Evolutionary conservation across 2,329 filamentous ascomycete species (phyloP).

Genomic region (Penicillium fuscoglaucum): DNA sequence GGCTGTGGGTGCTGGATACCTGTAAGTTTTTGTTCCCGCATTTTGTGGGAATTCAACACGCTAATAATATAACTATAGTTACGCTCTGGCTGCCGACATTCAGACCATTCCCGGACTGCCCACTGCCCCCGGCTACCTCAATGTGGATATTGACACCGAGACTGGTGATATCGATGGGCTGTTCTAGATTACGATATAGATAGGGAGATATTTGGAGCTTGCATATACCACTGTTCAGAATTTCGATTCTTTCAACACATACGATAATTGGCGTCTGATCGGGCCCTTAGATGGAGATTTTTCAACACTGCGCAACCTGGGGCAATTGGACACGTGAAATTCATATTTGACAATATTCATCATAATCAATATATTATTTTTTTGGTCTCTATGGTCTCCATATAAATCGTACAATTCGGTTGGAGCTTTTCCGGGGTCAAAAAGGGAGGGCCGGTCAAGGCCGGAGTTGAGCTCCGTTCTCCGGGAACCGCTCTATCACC

Average conservation of each 20-base stretch:
- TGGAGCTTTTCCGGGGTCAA: constrained; percentile 16
- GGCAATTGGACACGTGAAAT: constrained; percentile 5
- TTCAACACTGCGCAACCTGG: constrained; percentile 12
- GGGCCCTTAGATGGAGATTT: constrained; percentile 20
- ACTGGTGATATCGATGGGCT: constrained; percentile 86
- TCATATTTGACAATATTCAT: constrained; percentile 3
- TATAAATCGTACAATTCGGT: constrained; percentile 22
- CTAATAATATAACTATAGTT: constrained; percentile 51
- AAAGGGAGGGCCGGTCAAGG: constrained; percentile 18
- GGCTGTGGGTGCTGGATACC: constrained; percentile 89
- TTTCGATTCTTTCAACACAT: constrained; percentile 30
- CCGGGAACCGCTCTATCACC: constrained; percentile 19
- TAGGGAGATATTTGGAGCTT: constrained; percentile 11
- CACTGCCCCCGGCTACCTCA: constrained; percentile 91
- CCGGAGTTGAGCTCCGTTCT: constrained; percentile 28
- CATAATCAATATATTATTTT: background rate
- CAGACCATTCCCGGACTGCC: constrained; percentile 96
- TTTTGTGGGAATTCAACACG: constrained; percentile 37
- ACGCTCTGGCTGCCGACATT: constrained; percentile 93
- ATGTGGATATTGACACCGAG: constrained; percentile 79
- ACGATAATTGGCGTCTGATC: constrained; percentile 21
- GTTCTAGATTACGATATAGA: constrained; percentile 60
- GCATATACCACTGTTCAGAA: constrained; percentile 20
- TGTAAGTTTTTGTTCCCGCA: constrained; percentile 57
- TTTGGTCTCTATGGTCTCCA: background rate